These are phyloP conservation scores for Calonectria crousiana DNA, from an alignment of 2,329 filamentous ascomycete species.

Conservation along the genomic window DNA sequence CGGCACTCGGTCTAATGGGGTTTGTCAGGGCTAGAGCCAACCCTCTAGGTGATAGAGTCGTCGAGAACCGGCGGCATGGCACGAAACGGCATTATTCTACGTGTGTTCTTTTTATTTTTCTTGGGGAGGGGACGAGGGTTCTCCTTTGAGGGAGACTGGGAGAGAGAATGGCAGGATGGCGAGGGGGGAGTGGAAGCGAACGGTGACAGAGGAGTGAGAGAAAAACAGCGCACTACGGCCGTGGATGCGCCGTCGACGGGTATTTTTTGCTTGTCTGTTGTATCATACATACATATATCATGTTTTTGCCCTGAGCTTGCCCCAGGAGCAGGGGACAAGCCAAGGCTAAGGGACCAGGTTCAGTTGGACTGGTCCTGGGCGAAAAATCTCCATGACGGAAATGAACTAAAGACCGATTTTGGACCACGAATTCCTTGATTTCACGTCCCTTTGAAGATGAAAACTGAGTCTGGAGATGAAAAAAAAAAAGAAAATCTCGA, in stretches of 20 bases:
- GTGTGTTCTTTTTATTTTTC: slow-evolving; percentile 15
- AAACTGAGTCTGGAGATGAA: background rate
- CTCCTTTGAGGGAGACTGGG: background rate
- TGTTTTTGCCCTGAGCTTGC: slow-evolving; percentile 24
- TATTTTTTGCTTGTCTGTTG: slow-evolving; percentile 26
- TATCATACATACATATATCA: slow-evolving; percentile 42
- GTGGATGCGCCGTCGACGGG: slow-evolving; percentile 5
- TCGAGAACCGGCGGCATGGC: slow-evolving; percentile 34
- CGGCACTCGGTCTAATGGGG: slow-evolving; percentile 38
- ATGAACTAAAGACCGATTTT: slow-evolving; percentile 27
- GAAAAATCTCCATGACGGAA: slow-evolving; percentile 25
- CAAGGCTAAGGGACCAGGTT: slow-evolving; percentile 13
- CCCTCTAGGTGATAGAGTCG: slow-evolving; percentile 38
- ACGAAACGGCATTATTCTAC: slow-evolving; percentile 14
- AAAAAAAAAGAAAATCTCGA: too few species aligned
- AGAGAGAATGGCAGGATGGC: slow-evolving; percentile 42
- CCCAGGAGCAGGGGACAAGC: slow-evolving; percentile 1
- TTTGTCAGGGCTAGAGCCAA: slow-evolving; percentile 35
- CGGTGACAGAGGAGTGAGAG: background rate
- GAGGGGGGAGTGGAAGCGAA: background rate
- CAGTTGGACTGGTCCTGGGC: slow-evolving; percentile 18
- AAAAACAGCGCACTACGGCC: slow-evolving; percentile 29
- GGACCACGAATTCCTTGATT: background rate
- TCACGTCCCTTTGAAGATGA: background rate
- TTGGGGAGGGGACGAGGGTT: slow-evolving; percentile 2